These are phyloP conservation scores for Trametes polyzona DNA, from an alignment of 1,284 basidiomycete genomes.

Conservation along the genomic window DNA sequence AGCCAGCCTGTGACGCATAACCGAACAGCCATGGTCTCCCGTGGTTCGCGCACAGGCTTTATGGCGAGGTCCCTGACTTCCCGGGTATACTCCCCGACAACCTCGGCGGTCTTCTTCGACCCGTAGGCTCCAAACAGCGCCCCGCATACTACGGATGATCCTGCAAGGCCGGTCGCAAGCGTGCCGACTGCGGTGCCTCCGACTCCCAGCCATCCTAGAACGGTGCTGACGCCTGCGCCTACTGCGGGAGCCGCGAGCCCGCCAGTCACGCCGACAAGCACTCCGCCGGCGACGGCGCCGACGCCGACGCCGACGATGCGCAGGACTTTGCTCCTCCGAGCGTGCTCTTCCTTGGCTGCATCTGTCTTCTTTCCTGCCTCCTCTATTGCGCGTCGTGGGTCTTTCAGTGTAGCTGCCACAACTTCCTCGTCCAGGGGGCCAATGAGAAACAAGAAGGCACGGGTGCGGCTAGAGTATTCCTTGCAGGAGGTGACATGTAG, in stretches of 20 bases:
- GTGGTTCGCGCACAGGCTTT: slow-evolving; percentile 45
- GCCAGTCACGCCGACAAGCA: slow-evolving; percentile 59
- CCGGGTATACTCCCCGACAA: slow-evolving; percentile 54
- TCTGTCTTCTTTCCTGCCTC: slow-evolving; percentile 50
- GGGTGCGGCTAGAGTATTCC: slow-evolving; percentile 57
- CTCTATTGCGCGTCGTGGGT: slow-evolving; percentile 50
- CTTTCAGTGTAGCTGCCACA: slow-evolving; percentile 51
- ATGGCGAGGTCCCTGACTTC: slow-evolving; percentile 60
- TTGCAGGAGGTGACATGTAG: slow-evolving; percentile 53
- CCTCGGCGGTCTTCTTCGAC: slow-evolving; percentile 49
- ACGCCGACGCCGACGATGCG: slow-evolving; percentile 54
- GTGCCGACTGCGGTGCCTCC: slow-evolving; percentile 58
- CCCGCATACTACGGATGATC: slow-evolving; percentile 60
- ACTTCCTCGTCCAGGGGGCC: slow-evolving; percentile 48
- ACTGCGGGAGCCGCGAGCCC: slow-evolving; percentile 62
- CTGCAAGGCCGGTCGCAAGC: slow-evolving; percentile 56
- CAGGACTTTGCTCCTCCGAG: slow-evolving; percentile 45
- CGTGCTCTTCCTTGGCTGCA: slow-evolving; percentile 45
- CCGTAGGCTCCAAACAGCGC: slow-evolving; percentile 63
- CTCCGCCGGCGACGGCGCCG: slow-evolving; percentile 58
- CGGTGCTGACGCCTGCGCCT: slow-evolving; percentile 53
- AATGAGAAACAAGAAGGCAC: slow-evolving; percentile 50
- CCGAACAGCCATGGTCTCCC: slow-evolving; percentile 54
- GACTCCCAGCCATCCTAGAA: slow-evolving; percentile 55
- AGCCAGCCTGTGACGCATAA: slow-evolving; percentile 65